phyloP scores from a whole-genome alignment of 495 filamentous ascomycete genomes.

The Penicillium lagena region DNA sequence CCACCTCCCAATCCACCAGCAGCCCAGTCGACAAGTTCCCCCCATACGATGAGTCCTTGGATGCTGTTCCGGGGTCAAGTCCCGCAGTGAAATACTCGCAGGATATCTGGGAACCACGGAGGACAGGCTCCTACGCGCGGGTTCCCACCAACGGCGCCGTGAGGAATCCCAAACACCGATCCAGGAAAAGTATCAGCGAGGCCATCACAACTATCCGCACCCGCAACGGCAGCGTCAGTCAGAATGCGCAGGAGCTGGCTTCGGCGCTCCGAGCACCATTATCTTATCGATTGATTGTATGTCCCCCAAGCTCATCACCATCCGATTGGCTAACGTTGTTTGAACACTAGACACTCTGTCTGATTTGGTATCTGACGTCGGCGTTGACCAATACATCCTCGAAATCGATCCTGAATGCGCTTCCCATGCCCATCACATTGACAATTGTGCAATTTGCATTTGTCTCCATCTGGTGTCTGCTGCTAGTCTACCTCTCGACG shows the following conservation, averaged over 20 bases:
- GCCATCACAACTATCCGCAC: conserved; percentile 74
- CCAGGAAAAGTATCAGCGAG: conserved; percentile 80
- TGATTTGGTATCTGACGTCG: conserved; percentile 90
- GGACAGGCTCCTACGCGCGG: conserved; percentile 21
- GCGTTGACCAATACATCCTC: conserved; percentile 96
- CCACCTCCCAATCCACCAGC: conserved; percentile 26
- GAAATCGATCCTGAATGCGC: conserved; percentile 91
- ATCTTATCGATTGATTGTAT: conserved; percentile 79
- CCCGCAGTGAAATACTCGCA: conserved; percentile 27
- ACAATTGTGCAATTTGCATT: conserved; percentile 94
- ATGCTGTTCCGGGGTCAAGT: conserved; percentile 20
- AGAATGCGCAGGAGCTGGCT: conserved; percentile 88
- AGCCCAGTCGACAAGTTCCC: conserved; percentile 41
- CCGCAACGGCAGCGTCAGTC: conserved; percentile 74
- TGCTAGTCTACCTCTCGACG: conserved; percentile 65
- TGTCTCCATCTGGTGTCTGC: conserved; percentile 81
- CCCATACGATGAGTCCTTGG: conserved; percentile 31
- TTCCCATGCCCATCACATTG: conserved; percentile 86
- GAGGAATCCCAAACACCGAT: conserved; percentile 51
- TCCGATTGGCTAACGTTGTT: not conserved
- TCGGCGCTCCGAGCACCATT: conserved; percentile 86
- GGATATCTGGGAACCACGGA: conserved; percentile 35
- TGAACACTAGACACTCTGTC: conserved; percentile 60
- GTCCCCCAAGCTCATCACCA: conserved; percentile 19
- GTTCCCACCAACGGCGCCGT: conserved; percentile 37